These are phyloP conservation scores for Epichloe glyceriae DNA, from an alignment of 2,329 filamentous ascomycete species.

Conservation along the genomic window DNA sequence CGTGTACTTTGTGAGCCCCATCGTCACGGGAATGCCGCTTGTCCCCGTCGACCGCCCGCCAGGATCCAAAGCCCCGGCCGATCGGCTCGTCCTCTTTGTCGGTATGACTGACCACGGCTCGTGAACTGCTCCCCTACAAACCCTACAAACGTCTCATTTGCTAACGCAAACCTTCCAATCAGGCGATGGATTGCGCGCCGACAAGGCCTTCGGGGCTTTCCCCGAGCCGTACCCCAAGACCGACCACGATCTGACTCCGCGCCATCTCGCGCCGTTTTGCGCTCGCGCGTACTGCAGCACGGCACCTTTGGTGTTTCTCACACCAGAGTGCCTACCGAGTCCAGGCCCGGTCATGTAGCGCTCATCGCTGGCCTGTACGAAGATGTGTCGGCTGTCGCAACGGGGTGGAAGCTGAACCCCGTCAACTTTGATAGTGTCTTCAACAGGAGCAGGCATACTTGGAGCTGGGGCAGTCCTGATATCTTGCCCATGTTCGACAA, in stretches of 20 bases:
- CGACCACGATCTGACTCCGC: conserved; percentile 53
- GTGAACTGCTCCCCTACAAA: background rate
- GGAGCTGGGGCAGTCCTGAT: conserved; percentile 98
- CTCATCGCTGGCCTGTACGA: conserved; percentile 95
- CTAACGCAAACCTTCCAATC: background rate
- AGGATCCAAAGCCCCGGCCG: conserved; percentile 60
- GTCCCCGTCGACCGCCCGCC: conserved; percentile 54
- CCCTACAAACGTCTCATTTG: no score
- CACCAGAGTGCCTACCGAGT: conserved; percentile 93
- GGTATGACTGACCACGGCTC: conserved; percentile 31
- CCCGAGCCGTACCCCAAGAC: conserved; percentile 68
- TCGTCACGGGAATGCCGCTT: conserved; percentile 87
- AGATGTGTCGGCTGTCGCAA: conserved; percentile 93
- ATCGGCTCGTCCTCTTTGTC: conserved; percentile 73
- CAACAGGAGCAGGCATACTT: conserved; percentile 91
- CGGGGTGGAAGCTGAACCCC: conserved; percentile 96
- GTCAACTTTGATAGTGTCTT: conserved; percentile 99
- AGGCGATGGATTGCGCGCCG: conserved; percentile 87
- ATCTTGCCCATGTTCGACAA: conserved; percentile 95
- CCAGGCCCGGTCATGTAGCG: conserved; percentile 88
- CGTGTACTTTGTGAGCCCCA: conserved; percentile 96
- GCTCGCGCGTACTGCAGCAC: conserved; percentile 74
- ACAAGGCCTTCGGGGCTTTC: conserved; percentile 93
- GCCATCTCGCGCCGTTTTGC: conserved; percentile 83
- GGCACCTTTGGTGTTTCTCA: conserved; percentile 97